A percentile compares a stretch with the other conserved stretches of the same genome.
These are phyloP conservation scores for Ballota nigra DNA, from an alignment of 257 asterid genomes.

Conservation along the genomic window DNA sequence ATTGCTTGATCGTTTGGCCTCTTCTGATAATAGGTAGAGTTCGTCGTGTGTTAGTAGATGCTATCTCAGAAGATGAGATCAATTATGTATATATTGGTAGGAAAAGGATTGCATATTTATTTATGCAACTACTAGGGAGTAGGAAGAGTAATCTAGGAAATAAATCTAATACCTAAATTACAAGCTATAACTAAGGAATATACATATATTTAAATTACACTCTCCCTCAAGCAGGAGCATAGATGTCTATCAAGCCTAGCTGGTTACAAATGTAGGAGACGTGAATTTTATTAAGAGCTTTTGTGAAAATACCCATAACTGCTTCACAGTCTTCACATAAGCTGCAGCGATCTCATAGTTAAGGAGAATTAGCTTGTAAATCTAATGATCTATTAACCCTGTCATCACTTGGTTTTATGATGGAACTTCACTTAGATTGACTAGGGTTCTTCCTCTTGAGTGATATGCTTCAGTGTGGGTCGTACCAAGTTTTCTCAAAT, in stretches of 20 bases:
- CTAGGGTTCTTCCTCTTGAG: neutral
- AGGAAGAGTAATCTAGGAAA: neutral
- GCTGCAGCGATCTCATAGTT: neutral
- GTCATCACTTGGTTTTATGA: neutral
- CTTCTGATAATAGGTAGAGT: slow-evolving; percentile 69
- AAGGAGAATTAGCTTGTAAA: neutral
- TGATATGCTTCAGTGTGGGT: neutral
- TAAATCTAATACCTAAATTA: neutral
- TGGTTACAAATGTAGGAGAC: neutral
- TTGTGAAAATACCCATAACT: neutral
- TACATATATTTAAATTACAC: neutral
- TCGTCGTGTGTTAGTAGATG: neutral
- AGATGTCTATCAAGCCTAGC: neutral
- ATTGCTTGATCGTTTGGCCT: slow-evolving; percentile 80
- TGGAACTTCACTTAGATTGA: neutral
- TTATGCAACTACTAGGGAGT: neutral
- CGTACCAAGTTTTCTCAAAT: neutral
- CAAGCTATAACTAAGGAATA: neutral
- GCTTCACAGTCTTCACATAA: neutral
- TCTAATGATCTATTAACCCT: neutral
- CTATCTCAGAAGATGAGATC: neutral
- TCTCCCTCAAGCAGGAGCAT: neutral
- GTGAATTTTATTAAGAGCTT: neutral
- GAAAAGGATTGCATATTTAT: neutral
- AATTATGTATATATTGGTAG: neutral